Conservation (phyloP, 1,284 basidiomycete species). For the Lentinula novae-zelandiae region DNA sequence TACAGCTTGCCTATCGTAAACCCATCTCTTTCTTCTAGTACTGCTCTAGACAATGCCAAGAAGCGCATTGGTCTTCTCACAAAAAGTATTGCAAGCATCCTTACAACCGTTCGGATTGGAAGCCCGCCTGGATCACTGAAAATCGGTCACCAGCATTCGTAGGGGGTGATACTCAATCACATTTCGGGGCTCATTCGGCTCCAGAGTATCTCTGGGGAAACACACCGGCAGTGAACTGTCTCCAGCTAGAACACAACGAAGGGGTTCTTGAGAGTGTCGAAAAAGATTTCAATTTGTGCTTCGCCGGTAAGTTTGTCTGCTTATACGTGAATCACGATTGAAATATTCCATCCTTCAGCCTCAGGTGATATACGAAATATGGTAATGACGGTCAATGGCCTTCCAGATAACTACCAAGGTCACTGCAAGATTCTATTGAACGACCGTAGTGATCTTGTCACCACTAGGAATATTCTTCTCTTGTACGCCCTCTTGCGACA, state of each 20-base stretch:
- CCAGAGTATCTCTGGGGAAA: conserved; percentile 22
- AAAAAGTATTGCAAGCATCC: conserved; percentile 5
- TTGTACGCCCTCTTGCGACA: conserved; percentile 15
- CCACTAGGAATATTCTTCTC: conserved; percentile 34
- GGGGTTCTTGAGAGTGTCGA: conserved; percentile 11
- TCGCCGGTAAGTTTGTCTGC: conserved; percentile 16
- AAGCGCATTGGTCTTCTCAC: background rate
- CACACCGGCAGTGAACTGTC: conserved; percentile 25
- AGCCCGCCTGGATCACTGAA: background rate
- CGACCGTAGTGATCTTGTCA: conserved; percentile 27
- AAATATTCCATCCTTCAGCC: conserved; percentile 19
- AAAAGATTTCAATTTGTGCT: conserved; percentile 32
- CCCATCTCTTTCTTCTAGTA: background rate
- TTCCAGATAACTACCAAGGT: conserved; percentile 31
- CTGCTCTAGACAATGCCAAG: background rate
- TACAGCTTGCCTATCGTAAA: background rate
- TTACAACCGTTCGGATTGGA: background rate
- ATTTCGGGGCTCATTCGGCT: background rate
- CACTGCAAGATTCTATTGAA: conserved; percentile 32
- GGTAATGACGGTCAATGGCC: conserved; percentile 32
- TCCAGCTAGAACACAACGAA: conserved; percentile 30
- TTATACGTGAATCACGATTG: background rate
- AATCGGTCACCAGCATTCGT: background rate
- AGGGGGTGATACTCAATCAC: background rate
- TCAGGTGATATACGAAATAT: conserved; percentile 33